These are phyloP conservation scores for Phytophthora cactorum DNA, from an alignment of 352 stramenopile species.

Conservation along the genomic window DNA sequence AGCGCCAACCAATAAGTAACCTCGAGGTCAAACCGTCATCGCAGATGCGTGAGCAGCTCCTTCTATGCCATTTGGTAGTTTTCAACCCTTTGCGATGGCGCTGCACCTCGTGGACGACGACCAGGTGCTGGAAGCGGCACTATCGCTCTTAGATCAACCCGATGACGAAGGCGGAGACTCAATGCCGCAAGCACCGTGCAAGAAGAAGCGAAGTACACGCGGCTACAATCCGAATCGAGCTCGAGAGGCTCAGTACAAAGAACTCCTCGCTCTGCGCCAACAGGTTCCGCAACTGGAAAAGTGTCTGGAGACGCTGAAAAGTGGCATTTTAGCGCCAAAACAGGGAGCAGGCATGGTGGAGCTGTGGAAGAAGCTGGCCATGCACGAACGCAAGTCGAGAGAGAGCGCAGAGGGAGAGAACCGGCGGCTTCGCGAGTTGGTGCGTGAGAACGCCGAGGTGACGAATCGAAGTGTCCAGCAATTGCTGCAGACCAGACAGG, in stretches of 20 bases:
- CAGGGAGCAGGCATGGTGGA: neutral
- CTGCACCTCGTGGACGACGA: slow-evolving; percentile 33
- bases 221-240: slow-evolving; percentile 38
- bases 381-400: slow-evolving; percentile 22
- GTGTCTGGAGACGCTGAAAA: slow-evolving; percentile 14
- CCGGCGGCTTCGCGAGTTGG: slow-evolving; percentile 23
- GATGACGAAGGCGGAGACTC: neutral
- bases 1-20: neutral
- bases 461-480: slow-evolving; percentile 12
- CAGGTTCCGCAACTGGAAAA: slow-evolving; percentile 23
- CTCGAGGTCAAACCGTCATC: neutral
- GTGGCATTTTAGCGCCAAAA: neutral
- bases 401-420: slow-evolving; percentile 30
- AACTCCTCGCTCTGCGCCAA: slow-evolving; percentile 28
- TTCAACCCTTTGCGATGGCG: slow-evolving; percentile 12
- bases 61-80: slow-evolving; percentile 20
- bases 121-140: slow-evolving; percentile 25
- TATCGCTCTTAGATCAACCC: slow-evolving; percentile 38
- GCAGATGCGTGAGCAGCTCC: neutral
- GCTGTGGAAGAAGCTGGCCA: slow-evolving; percentile 28
- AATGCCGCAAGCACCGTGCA: neutral
- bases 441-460: slow-evolving; percentile 17
- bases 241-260: slow-evolving; percentile 20
- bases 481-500: slow-evolving; percentile 15
- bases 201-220: slow-evolving; percentile 20